Evolutionary conservation across 2,329 filamentous ascomycete genomes (phyloP), one percentile per base, ranked within the genome.

Genomic region (Aspergillus oerlinghausenensis): DNA sequence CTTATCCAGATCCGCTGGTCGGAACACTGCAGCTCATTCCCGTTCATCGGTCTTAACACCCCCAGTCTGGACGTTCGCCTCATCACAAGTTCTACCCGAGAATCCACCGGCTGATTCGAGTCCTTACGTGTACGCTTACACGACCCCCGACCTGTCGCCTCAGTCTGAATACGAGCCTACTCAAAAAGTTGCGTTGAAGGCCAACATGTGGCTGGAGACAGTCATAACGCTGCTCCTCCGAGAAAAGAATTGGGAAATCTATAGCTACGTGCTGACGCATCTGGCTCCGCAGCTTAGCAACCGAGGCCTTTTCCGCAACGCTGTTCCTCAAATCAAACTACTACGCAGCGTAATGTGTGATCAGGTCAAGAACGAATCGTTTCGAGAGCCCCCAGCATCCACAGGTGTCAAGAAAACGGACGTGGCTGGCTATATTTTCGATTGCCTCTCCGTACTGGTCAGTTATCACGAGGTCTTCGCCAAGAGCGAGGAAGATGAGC

Each of bases 231-330:
- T 94, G n/a, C 76, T 96, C 47, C 85, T 88, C 62, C 82, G 86
- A 55, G 88, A 88, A 43, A 84, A 85, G 50, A 88, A 94, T 60
- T 97, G 93, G 92, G 92, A 97, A 70, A 79, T 96, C 1, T 96
- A 96, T 78, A 93, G 90, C 73, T 97, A 93, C 69, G 83, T 93
- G 19, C 79, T 99, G 29, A 89, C 91, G 5, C 90, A 96, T 71
- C 78, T 97, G 9, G 89, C 91, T 1, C 88, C 90, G 28, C 93
- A 97, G 66, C 80, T 99, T 23, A 89, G 88, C 71, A 99, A 99
- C 65, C 91, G 94, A 67, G 87, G 90, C 11, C 80, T 97, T 14
- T 97, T 97, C 70, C 82, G 81, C 58, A 86, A 83, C 53, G 85
- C 90, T 5, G 85, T 90, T 40, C 80, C 84, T 2, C 87, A 95